Evolutionary conservation across 2,329 filamentous ascomycete genomes (phyloP), one percentile per base, ranked within the genome.

Genomic region (Neofusicoccum laricinum): DNA sequence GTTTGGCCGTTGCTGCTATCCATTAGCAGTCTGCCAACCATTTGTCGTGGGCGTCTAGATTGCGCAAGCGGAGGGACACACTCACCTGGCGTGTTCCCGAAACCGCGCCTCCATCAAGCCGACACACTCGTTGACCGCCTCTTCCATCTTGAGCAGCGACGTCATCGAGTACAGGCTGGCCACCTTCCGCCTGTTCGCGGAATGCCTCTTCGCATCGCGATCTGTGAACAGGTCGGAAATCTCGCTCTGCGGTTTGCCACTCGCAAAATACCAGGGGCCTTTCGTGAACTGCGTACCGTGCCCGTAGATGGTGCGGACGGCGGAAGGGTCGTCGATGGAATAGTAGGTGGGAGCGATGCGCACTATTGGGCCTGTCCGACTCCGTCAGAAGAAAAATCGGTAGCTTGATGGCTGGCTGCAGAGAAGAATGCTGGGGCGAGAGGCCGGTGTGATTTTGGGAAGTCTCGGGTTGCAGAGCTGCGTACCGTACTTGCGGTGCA

Each of bases 241-340:
- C 8, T 10, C 12, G 3, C 2, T 19, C 2, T 85, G 82, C 64
- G 38, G 38, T 5, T 58, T 25, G 6, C 53, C 8, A 12, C 38
- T 32, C 7, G 53, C 53, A 5, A 15, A 17, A 12, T 87, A 87
- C 64, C 77, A 81, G 0, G 71, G 68, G 0, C 82, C 77, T 69
- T 87, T 87, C 0, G 73, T 71, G 62, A 87, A 86, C 0, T 85
- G 84, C 2, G 84, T 83, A 36, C 53, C 53, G 15, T 43, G 71
- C 45, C 69, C 71, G 57, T 75, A 71, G 25, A 75, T 75, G 36
- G 71, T 69, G 30, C 70, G 70, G 62, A 74, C 70, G 8, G 69
- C 68, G 40, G 71, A 65, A 8, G 72, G 68, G 58, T 75, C 73
- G 21, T 71, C 67, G 19, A 76, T 66, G 15, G 66, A 68, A 12